Percentiles rank a stretch among this genome's conserved stretches.
phyloP scores from a whole-genome alignment of 129 eudicot genomes.

The Flaveria brownii region DNA sequence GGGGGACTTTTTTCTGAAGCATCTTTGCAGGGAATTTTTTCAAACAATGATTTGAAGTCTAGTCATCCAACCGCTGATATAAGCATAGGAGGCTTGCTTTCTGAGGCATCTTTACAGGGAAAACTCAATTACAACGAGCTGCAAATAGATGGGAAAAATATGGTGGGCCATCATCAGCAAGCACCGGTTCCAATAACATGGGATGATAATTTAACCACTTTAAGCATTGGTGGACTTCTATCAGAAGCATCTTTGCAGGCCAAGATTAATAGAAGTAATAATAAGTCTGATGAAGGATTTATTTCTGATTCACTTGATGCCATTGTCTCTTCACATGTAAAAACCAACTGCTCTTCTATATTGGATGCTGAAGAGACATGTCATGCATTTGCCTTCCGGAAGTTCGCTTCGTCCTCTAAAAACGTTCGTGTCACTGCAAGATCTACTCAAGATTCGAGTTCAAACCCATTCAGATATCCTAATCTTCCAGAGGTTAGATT shows the following conservation, averaged over 20 bases:
- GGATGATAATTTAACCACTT: constrained; percentile 54
- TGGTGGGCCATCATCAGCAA: constrained; percentile 15
- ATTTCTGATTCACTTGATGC: constrained; percentile 54
- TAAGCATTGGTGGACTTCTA: constrained; percentile 80
- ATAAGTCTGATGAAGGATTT: constrained; percentile 33
- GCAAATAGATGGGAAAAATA: constrained; percentile 29
- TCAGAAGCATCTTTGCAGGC: constrained; percentile 81
- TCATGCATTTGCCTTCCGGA: constrained; percentile 68
- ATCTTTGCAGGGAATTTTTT: constrained; percentile 24
- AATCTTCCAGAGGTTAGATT: constrained; percentile 42
- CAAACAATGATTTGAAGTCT: constrained; percentile 23
- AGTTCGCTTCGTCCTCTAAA: constrained; percentile 42
- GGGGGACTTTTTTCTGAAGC: constrained; percentile 49
- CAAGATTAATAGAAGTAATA: constrained; percentile 36
- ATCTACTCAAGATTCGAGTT: constrained; percentile 36
- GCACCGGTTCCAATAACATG: constrained; percentile 36
- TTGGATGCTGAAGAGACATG: constrained; percentile 96
- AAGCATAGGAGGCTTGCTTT: constrained; percentile 61
- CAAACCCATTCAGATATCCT: constrained; percentile 48
- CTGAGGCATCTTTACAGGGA: constrained; percentile 65
- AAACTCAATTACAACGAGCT: constrained; percentile 34
- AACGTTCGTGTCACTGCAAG: constrained; percentile 43
- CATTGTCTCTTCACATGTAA: constrained; percentile 32
- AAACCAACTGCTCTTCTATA: constrained; percentile 52
- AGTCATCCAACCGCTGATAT: constrained; percentile 36